phyloP scores from a whole-genome alignment of 768 basidiomycete genomes.

The Agaricus blazei region DNA sequence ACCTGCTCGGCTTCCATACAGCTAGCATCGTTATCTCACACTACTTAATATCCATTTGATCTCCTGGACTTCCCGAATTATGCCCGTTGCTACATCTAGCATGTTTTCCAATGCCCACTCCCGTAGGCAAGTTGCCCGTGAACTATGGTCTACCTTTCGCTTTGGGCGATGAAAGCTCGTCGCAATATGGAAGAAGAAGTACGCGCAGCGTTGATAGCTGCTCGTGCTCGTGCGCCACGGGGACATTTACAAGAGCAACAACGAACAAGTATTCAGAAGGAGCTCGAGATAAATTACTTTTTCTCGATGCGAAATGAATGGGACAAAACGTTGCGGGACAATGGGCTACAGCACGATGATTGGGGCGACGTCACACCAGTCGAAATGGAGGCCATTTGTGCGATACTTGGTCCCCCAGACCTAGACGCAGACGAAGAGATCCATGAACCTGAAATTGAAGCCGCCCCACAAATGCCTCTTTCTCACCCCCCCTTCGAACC shows the following conservation, averaged over 20 bases:
- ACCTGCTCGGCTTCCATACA: conserved; percentile 15
- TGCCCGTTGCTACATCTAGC: conserved; percentile 10
- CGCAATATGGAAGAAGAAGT: conserved; percentile 20
- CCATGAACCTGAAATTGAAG: conserved; percentile 12
- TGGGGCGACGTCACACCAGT: conserved; percentile 38
- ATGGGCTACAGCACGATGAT: conserved; percentile 33
- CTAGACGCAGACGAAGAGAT: conserved; percentile 28
- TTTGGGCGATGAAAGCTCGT: conserved; percentile 21
- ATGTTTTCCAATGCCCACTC: conserved; percentile 9
- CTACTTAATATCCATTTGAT: not conserved
- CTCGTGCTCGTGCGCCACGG: conserved; percentile 17
- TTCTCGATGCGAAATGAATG: conserved; percentile 33
- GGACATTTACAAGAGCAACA: conserved; percentile 19
- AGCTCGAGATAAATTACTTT: conserved; percentile 28
- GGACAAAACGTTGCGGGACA: conserved; percentile 28
- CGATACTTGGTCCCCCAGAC: conserved; percentile 30
- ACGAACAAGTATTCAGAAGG: conserved; percentile 20
- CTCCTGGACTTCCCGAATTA: not conserved
- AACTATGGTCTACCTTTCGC: conserved; percentile 32
- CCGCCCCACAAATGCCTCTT: conserved; percentile 8
- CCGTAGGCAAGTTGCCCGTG: conserved; percentile 20
- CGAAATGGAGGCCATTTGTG: conserved; percentile 29
- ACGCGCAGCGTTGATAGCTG: conserved; percentile 16
- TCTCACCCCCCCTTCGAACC: conserved; percentile 3
- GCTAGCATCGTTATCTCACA: conserved; percentile 5